Evolutionary conservation across 2,329 filamentous ascomycete genomes (phyloP).

Genomic region (Bretziella fagacearum): DNA sequence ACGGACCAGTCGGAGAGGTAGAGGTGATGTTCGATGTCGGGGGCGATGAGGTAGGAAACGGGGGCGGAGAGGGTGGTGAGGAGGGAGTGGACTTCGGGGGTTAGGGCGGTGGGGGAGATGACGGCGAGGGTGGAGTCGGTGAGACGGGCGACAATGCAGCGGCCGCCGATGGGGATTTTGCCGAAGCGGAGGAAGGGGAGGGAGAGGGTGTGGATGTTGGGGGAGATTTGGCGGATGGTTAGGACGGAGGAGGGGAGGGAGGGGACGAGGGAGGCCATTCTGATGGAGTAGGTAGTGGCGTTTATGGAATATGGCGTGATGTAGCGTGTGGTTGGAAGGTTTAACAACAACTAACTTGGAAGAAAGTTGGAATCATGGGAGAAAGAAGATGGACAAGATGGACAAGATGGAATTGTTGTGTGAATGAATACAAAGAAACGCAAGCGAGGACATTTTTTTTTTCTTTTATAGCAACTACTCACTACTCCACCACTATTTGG

Average conservation of each 20-base stretch:
- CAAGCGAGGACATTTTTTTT: too few relatives aligned
- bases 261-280: slow-evolving; percentile 35
- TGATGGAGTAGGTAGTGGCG: not conserved
- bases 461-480: too few relatives aligned
- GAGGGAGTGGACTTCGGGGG: slow-evolving; percentile 50
- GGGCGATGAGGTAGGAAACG: slow-evolving; percentile 70
- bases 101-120: slow-evolving; percentile 83
- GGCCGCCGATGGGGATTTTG: slow-evolving; percentile 63
- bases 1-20: slow-evolving; percentile 73
- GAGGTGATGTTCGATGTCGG: slow-evolving; percentile 89
- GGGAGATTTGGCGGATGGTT: slow-evolving; percentile 74
- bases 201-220: slow-evolving; percentile 61
- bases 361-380: too few relatives aligned
- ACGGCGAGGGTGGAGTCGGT: slow-evolving; percentile 63
- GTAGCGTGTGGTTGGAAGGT: too few relatives aligned
- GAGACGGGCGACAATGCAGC: slow-evolving; percentile 73
- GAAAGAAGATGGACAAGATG: too few relatives aligned
- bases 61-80: slow-evolving; percentile 47
- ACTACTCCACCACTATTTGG: too few relatives aligned
- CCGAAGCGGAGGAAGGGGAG: slow-evolving; percentile 75
- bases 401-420: too few relatives aligned
- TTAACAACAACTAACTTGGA: too few relatives aligned
- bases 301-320: not conserved
- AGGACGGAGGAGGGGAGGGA: slow-evolving; percentile 63
- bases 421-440: too few relatives aligned